Evolutionary conservation across 192 early-diverging fungal species (phyloP).

Genomic region (Coemansia sp.): DNA sequence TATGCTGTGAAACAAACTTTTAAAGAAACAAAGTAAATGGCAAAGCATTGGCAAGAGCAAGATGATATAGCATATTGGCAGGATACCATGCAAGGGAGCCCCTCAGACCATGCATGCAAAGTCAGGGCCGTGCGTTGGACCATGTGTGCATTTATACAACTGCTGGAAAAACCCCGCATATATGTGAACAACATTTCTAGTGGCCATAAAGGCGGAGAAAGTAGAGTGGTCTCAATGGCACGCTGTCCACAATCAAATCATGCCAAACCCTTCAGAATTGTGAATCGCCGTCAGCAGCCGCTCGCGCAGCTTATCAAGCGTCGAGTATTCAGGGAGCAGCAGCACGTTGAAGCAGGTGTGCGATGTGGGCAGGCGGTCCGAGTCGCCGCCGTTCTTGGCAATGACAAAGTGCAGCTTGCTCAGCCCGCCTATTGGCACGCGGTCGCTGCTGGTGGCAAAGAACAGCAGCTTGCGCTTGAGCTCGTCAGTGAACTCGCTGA

Average conservation of each 20-base stretch:
- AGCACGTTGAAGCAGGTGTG: conserved; percentile 94
- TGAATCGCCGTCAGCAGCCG: conserved; percentile 76
- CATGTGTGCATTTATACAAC: background rate
- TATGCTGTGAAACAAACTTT: background rate
- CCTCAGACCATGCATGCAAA: no score
- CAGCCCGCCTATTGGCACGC: conserved; percentile 86
- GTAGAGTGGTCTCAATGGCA: background rate
- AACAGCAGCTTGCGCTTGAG: conserved; percentile 85
- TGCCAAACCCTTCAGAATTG: conserved; percentile 79
- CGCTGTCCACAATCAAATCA: conserved; percentile 55
- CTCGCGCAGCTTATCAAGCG: conserved; percentile 75
- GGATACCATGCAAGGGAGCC: background rate
- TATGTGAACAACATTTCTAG: background rate
- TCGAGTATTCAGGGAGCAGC: conserved; percentile 78
- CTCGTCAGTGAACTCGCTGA: conserved; percentile 76
- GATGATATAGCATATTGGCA: background rate
- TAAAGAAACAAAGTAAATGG: background rate
- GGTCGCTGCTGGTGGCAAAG: conserved; percentile 89
- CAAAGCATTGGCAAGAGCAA: background rate
- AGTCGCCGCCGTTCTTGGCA: conserved; percentile 81
- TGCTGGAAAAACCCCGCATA: background rate
- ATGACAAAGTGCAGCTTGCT: conserved; percentile 83
- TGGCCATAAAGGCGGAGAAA: background rate
- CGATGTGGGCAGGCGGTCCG: conserved; percentile 84
- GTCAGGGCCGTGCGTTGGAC: background rate